phyloP scores from a whole-genome alignment of 1,139 yeast species.

The Magnusiomyces clavatus region DNA sequence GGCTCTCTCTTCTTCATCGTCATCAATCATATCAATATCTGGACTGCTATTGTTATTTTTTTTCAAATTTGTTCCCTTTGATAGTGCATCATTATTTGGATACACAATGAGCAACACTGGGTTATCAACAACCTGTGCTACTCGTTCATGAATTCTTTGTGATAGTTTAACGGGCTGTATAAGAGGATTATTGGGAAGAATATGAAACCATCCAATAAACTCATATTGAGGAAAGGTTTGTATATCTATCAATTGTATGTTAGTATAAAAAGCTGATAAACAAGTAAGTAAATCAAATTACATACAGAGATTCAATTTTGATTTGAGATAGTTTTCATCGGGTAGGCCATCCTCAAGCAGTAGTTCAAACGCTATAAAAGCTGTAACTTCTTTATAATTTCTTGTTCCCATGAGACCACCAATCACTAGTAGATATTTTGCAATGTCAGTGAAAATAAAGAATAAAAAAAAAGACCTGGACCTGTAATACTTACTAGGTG shows the following conservation, averaged over 20 bases:
- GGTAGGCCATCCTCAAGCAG: constrained; percentile 15
- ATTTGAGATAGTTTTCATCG: constrained; percentile 21
- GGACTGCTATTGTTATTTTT: neutral
- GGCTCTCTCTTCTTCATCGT: neutral
- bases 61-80: constrained; percentile 1
- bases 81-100: constrained; percentile 14
- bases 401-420: constrained; percentile 32
- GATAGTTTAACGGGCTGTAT: constrained; percentile 19
- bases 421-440: constrained; percentile 20
- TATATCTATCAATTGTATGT: constrained; percentile 14
- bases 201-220: constrained; percentile 30
- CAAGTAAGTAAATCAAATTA: constrained; percentile 5
- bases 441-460: neutral
- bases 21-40: constrained; percentile 8
- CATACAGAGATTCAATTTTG: constrained; percentile 23
- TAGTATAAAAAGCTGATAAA: constrained; percentile 4
- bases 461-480: constrained; percentile 28
- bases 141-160: constrained; percentile 20
- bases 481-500: constrained; percentile 18
- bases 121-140: constrained; percentile 18
- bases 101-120: constrained; percentile 18
- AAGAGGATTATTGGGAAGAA: constrained; percentile 16
- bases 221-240: constrained; percentile 30
- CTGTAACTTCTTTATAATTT: constrained; percentile 24
- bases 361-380: constrained; percentile 31